Base-by-base conservation (phyloP, 257 asterid species). In the Anisodus acutangulus region DNA sequence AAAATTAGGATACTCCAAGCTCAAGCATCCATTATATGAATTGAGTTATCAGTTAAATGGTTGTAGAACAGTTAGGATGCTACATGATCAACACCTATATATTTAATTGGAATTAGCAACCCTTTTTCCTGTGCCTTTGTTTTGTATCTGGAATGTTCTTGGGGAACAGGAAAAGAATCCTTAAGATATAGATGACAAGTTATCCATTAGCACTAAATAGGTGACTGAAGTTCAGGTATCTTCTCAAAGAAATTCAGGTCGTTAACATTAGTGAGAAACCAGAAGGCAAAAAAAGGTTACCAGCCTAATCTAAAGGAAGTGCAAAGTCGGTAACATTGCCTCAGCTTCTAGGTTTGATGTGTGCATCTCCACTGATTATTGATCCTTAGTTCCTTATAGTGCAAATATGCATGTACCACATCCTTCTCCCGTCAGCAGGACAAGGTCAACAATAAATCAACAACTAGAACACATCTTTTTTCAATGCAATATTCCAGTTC, bases 141-240 rank as follows among this genome's bases (percentile, higher is more conserved):
- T 74, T 49, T 74, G 8, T 22, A 19, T 49, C 8, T 3, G 12
- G 19, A 53, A 74, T 74, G 41, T 49, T 49, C 81, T 72, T 17
- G 15, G 43, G 41, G 13, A 74, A 74, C 80, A 72, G 26, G 80
- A 72, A 72, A 12, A 19, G 45, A 74, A 74, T 74, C 41, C 80
- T 10, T 74, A 74, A 11, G 47, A 74, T 47, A n/a, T 49, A 22
- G 12, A 49, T 49, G 60, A 47, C 41, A 45, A 45, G 58, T 45
- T 4, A 43, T 71, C 37, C 58, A 47, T 74, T 72, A 19, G 80
- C 79, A 45, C n/a, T 72, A 19, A 74, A 59, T 22, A 47, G 43
- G 60, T 11, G 43, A 72, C 11, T 74, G 19, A 49, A 0, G 60
- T 74, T 74, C 80, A 49, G 49, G 43, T 2, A 74, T 74, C 43